These are phyloP conservation scores for Exophiala phaeomuriformis DNA, from an alignment of 2,329 filamentous ascomycete species.

Conservation along the genomic window DNA sequence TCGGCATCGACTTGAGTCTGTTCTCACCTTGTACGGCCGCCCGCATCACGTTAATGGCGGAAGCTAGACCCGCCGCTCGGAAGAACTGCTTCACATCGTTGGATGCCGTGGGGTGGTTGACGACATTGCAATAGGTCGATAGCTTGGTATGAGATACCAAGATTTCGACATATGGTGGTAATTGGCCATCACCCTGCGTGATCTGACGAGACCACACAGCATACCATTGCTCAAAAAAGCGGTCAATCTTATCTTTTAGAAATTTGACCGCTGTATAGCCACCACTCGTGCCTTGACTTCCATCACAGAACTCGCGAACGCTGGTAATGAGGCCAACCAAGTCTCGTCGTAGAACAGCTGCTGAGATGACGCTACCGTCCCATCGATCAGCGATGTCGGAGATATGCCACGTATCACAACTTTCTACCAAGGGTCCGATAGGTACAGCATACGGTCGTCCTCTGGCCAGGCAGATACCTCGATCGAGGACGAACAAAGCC, in stretches of 20 bases:
- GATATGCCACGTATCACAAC: conserved; percentile 63
- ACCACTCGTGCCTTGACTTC: conserved; percentile 31
- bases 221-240: conserved; percentile 60
- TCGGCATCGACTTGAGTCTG: conserved; percentile 66
- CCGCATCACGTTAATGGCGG: conserved; percentile 66
- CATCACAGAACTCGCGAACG: conserved; percentile 34
- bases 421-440: conserved; percentile 56
- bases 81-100: conserved; percentile 66
- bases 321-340: conserved; percentile 40
- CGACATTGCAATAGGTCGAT: conserved; percentile 67
- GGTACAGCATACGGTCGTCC: conserved; percentile 63
- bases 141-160: conserved; percentile 64
- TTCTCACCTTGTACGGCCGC: conserved; percentile 65
- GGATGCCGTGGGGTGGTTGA: conserved; percentile 66
- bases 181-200: conserved; percentile 42
- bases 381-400: conserved; percentile 57
- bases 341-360: conserved; percentile 61
- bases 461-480: conserved; percentile 61
- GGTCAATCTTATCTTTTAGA: conserved; percentile 52
- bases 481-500: conserved; percentile 63
- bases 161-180: conserved; percentile 69
- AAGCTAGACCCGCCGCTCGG: conserved; percentile 62
- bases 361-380: conserved; percentile 64
- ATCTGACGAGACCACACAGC: conserved; percentile 55
- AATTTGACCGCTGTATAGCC: conserved; percentile 31